Evolutionary conservation across 2,329 filamentous ascomycete species (phyloP).

Genomic region (Trichoderma atroviride): DNA sequence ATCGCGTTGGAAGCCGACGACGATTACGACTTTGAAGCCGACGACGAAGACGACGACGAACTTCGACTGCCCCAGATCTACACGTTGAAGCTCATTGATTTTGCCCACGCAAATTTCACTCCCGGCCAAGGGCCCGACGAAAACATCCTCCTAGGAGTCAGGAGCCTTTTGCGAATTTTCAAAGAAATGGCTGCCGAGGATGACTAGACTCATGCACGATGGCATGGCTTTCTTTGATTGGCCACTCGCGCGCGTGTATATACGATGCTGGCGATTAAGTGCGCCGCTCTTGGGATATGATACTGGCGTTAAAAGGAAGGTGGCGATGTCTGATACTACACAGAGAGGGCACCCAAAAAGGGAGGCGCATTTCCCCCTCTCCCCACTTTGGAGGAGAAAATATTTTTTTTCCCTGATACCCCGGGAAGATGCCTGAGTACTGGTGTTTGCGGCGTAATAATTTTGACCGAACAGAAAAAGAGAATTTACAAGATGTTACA

Average conservation of each 20-base stretch:
- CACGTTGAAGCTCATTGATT: slow-evolving; percentile 88
- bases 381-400: background rate
- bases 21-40: slow-evolving; percentile 46
- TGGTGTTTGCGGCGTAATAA: slow-evolving; percentile 17
- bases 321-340: background rate
- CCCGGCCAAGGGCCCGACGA: slow-evolving; percentile 83
- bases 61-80: slow-evolving; percentile 65
- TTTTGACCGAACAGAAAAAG: background rate
- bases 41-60: slow-evolving; percentile 51
- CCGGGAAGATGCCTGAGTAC: background rate
- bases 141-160: slow-evolving; percentile 75
- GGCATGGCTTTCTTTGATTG: slow-evolving; percentile 20
- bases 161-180: slow-evolving; percentile 72
- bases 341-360: background rate
- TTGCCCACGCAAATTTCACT: slow-evolving; percentile 87
- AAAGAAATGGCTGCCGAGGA: slow-evolving; percentile 57
- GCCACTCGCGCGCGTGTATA: slow-evolving; percentile 1
- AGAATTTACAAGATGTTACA: background rate
- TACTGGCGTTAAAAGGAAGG: slow-evolving; percentile 11
- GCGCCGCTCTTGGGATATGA: background rate
- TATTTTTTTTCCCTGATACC: slow-evolving; percentile 12
- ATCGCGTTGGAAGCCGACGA: slow-evolving; percentile 52
- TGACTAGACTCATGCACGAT: slow-evolving; percentile 20
- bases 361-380: background rate
- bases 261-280: background rate